These are phyloP conservation scores for Penicillium sp. DNA, from an alignment of 2,329 filamentous ascomycete genomes.

Conservation along the genomic window DNA sequence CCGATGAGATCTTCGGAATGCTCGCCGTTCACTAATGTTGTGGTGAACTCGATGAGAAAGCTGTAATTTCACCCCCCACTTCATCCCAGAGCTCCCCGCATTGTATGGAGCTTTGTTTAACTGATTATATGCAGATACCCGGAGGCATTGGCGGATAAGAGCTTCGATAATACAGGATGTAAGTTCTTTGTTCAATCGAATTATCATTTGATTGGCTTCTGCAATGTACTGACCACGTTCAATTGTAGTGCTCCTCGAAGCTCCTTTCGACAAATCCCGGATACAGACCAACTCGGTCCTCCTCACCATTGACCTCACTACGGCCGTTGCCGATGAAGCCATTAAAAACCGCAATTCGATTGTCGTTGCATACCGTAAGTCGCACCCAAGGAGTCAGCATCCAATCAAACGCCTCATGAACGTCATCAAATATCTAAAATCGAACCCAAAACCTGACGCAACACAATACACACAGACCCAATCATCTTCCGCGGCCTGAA, in stretches of 20 bases:
- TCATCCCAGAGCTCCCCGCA: constrained; percentile 10
- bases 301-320: constrained; percentile 87
- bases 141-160: constrained; percentile 80
- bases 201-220: background rate
- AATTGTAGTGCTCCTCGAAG: constrained; percentile 65
- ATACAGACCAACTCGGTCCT: constrained; percentile 67
- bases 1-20: constrained; percentile 32
- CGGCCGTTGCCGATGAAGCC: constrained; percentile 84
- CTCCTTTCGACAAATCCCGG: constrained; percentile 59
- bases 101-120: constrained; percentile 11
- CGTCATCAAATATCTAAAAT: background rate
- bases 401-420: background rate
- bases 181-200: constrained; percentile 22
- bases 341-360: constrained; percentile 73
- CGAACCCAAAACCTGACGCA: background rate
- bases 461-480: constrained; percentile 62
- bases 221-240: constrained; percentile 3
- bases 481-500: constrained; percentile 96
- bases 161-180: constrained; percentile 94
- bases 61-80: constrained; percentile 58
- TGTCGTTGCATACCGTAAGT: constrained; percentile 83
- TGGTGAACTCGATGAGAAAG: constrained; percentile 75
- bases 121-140: constrained; percentile 67
- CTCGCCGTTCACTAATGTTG: constrained; percentile 65
- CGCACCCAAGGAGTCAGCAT: background rate